These are phyloP conservation scores for Phytophthora ohioensis DNA, from an alignment of 352 stramenopile genomes.

Conservation along the genomic window DNA sequence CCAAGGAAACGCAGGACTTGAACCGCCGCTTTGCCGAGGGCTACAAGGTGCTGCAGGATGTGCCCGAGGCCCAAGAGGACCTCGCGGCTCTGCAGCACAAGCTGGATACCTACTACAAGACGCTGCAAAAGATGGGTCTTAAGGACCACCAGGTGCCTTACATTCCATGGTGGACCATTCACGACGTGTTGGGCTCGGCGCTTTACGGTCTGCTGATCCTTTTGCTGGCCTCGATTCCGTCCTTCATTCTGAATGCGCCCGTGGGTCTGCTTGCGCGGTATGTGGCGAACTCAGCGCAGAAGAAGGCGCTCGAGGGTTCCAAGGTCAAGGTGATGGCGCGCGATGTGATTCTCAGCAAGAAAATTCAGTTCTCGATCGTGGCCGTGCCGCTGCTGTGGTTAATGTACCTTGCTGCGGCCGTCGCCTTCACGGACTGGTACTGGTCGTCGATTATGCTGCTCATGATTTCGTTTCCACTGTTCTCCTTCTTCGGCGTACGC, in stretches of 20 bases:
- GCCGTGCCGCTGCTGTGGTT: slow-evolving; percentile 90
- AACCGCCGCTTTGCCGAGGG: slow-evolving; percentile 93
- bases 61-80: slow-evolving; percentile 71
- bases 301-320: slow-evolving; percentile 86
- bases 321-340: slow-evolving; percentile 93
- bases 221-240: slow-evolving; percentile 90
- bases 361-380: slow-evolving; percentile 94
- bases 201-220: slow-evolving; percentile 88
- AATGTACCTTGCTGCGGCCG: slow-evolving; percentile 85
- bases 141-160: slow-evolving; percentile 93
- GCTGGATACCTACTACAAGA: slow-evolving; percentile 89
- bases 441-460: slow-evolving; percentile 85
- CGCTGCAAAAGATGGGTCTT: slow-evolving; percentile 87
- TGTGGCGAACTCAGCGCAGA: slow-evolving; percentile 77
- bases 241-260: slow-evolving; percentile 92
- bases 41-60: slow-evolving; percentile 84
- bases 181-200: slow-evolving; percentile 91
- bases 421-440: slow-evolving; percentile 88
- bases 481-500: slow-evolving; percentile 90
- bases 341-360: slow-evolving; percentile 94
- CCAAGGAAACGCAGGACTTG: slow-evolving; percentile 93
- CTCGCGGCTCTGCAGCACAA: slow-evolving; percentile 71
- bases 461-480: slow-evolving; percentile 85
- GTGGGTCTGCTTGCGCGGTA: slow-evolving; percentile 89
- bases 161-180: slow-evolving; percentile 88